Evolutionary conservation across 371 early-diverging fungal genomes (phyloP).

Genomic region (Mortierella sp.): DNA sequence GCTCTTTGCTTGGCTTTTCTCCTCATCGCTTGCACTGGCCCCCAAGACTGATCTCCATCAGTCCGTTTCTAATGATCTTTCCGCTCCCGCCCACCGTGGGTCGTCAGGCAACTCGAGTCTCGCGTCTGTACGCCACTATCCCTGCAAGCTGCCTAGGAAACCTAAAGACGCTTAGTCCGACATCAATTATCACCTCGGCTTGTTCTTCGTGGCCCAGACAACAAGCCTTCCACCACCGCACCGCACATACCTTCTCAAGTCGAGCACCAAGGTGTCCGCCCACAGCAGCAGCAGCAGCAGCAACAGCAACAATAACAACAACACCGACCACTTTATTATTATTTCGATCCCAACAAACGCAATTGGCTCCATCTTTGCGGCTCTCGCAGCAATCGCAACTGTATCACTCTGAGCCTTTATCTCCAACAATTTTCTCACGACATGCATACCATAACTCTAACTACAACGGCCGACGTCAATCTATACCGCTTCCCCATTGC

Average conservation of each 20-base stretch:
- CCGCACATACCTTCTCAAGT: background rate
- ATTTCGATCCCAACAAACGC: conserved; percentile 17
- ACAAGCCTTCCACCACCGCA: background rate
- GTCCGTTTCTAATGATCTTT: conserved; percentile 1
- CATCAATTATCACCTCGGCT: background rate
- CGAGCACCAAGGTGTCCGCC: background rate
- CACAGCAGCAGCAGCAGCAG: background rate
- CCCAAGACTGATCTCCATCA: conserved; percentile 8
- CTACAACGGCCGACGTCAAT: conserved; percentile 6
- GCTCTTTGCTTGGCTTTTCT: conserved; percentile 1
- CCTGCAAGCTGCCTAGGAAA: background rate
- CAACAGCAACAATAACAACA: background rate
- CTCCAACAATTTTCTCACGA: conserved; percentile 18
- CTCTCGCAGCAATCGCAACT: background rate
- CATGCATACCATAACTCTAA: conserved; percentile 8
- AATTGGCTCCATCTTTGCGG: background rate
- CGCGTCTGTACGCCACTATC: background rate
- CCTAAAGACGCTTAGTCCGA: background rate
- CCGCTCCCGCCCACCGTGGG: background rate
- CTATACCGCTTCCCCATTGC: background rate
- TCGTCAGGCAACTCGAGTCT: background rate
- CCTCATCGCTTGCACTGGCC: background rate
- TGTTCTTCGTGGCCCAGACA: background rate
- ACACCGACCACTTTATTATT: background rate
- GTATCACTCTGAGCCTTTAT: background rate